Base-by-base conservation (phyloP, 176 grass and related monocot genomes). In the Cocos nucifera region DNA sequence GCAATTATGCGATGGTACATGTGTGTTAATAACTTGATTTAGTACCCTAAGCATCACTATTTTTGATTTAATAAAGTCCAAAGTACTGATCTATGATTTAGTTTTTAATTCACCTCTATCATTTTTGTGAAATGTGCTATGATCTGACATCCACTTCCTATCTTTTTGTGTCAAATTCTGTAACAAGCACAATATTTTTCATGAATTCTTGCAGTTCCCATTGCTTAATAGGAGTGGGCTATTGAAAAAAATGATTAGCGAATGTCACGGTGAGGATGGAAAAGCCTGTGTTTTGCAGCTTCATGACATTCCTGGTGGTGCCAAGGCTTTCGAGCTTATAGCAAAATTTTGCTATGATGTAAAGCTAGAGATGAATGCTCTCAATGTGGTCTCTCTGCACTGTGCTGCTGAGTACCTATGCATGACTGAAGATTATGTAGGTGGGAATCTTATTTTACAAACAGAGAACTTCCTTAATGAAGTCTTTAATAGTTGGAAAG, bases 301-400 rank as follows among this genome's bases (percentile, higher is more conserved):
- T 53, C 75, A 89, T 69, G 77, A 89, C 50, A 74, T 95, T 73
- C 90, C 90, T 49, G 90, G 85, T 16, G 90, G 90, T 52, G 74
- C 90, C 82, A 82, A 83, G 73, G 77, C 90, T 14, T 95, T 95
- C 63, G 85, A 89, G 82, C 79, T 89, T 32, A 70, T 73, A 4
- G 82, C 82, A 10, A 83, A 75, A 69, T 95, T 95, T 76, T 95
- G 90, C 79, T 95, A 95, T 50, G 79, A 85, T 55, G 79, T 89
- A 20, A 95, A 83, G 78, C 75, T 95, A 19, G 86, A 86, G 63
- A 79, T 95, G 10, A 95, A 79, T 75, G 65, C 82, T 44, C 75
- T 49, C 19, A 95, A 95, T 62, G 85, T 89, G 52, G 85, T 95
- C 58, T 69, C 70, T 63, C 65, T 89, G 27, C 82, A 82, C 0